Evolutionary conservation across 2,329 filamentous ascomycete genomes (phyloP).

Genomic region (Aureobasidium sp.): DNA sequence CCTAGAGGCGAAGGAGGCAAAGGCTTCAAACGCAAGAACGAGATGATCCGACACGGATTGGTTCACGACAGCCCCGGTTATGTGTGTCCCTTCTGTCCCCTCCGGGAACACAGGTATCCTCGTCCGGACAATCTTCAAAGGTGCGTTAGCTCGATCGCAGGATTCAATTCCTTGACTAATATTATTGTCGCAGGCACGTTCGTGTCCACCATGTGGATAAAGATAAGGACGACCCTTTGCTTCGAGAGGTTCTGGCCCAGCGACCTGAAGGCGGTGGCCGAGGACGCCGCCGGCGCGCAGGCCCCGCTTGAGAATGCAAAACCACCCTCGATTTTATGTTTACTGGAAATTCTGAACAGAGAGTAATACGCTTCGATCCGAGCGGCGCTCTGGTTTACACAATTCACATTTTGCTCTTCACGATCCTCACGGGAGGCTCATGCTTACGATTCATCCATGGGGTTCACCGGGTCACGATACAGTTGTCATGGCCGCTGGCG

Average conservation of each 20-base stretch:
- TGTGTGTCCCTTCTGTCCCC: conserved; percentile 90
- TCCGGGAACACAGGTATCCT: conserved; percentile 89
- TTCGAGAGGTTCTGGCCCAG: conserved; percentile 79
- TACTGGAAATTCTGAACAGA: no score
- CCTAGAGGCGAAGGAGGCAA: conserved; percentile 52
- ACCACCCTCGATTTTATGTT: no score
- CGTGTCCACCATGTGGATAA: conserved; percentile 86
- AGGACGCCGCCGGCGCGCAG: conserved; percentile 63
- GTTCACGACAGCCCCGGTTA: conserved; percentile 94
- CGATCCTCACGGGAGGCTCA: conserved; percentile 15
- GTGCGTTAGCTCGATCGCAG: conserved; percentile 39
- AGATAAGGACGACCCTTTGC: conserved; percentile 71
- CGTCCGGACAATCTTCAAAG: conserved; percentile 92
- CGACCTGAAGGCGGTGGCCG: conserved; percentile 75
- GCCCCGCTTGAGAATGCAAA: neutral
- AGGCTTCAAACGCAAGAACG: conserved; percentile 61
- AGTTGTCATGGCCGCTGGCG: neutral
- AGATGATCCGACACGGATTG: conserved; percentile 69
- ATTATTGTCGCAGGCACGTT: conserved; percentile 58
- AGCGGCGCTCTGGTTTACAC: neutral
- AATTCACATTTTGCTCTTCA: neutral
- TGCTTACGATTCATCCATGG: neutral
- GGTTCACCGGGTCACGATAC: neutral
- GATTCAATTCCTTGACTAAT: neutral
- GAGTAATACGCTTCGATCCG: neutral